These are phyloP conservation scores for Podospora comata DNA, from an alignment of 495 filamentous ascomycete species.

Conservation along the genomic window DNA sequence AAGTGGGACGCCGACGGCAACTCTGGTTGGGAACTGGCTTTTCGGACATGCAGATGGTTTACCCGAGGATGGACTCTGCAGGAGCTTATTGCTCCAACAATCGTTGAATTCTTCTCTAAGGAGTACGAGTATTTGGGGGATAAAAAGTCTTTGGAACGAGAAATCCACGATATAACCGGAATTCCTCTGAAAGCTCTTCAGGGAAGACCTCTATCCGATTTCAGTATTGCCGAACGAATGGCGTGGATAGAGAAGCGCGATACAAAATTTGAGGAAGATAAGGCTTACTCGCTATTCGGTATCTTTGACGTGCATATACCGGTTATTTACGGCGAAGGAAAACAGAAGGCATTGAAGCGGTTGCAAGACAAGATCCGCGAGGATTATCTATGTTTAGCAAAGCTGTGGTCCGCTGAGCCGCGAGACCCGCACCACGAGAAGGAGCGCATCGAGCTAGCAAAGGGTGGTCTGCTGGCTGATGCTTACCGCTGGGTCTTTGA, in stretches of 20 bases:
- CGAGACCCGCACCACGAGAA: constrained; percentile 28
- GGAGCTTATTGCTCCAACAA: background rate
- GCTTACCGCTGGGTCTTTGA: constrained; percentile 24
- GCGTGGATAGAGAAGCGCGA: constrained; percentile 1
- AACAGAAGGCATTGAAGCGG: constrained; percentile 6
- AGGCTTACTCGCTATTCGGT: constrained; percentile 9
- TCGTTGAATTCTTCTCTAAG: constrained; percentile 5
- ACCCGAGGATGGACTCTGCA: too few relatives aligned
- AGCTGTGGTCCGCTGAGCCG: background rate
- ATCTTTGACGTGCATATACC: constrained; percentile 4
- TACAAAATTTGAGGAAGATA: constrained; percentile 9
- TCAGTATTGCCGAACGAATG: constrained; percentile 6
- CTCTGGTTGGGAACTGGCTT: constrained; percentile 6
- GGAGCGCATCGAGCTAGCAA: constrained; percentile 38
- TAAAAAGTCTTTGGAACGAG: constrained; percentile 7
- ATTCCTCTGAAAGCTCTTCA: constrained; percentile 10
- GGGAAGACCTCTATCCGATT: constrained; percentile 3
- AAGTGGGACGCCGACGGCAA: background rate
- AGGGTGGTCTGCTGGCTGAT: constrained; percentile 36
- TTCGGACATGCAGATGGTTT: background rate
- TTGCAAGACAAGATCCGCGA: background rate
- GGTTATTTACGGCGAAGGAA: constrained; percentile 11
- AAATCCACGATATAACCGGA: constrained; percentile 4
- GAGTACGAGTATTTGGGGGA: background rate
- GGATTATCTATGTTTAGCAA: background rate